Evolutionary conservation across 495 filamentous ascomycete species (phyloP).

Genomic region (Cetradonia linearis): DNA sequence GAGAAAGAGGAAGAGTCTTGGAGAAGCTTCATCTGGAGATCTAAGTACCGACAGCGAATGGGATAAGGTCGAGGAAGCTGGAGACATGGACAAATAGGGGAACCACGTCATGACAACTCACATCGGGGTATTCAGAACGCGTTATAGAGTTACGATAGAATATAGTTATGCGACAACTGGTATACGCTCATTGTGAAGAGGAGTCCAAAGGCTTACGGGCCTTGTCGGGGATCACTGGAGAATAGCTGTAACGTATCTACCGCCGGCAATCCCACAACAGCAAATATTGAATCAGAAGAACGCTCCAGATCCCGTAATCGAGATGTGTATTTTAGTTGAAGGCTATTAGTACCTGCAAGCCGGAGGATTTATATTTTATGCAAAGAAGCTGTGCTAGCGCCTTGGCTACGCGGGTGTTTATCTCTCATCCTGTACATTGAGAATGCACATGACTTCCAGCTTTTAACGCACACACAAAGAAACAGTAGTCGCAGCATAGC

Average conservation of each 20-base stretch:
- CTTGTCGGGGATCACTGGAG: not conserved
- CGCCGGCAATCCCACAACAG: not conserved
- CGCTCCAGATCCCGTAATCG: not conserved
- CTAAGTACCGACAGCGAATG: slow-evolving; percentile 47
- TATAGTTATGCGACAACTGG: not conserved
- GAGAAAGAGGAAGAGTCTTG: slow-evolving; percentile 36
- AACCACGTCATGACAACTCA: not conserved
- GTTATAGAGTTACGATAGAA: slow-evolving; percentile 4
- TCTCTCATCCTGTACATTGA: not conserved
- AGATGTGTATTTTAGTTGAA: not conserved
- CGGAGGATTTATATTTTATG: not conserved
- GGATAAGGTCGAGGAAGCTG: slow-evolving; percentile 30
- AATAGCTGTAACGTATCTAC: not conserved
- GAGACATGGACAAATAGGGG: slow-evolving; percentile 15
- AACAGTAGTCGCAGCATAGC: not conserved
- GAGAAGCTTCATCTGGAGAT: slow-evolving; percentile 41
- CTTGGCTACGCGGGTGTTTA: not conserved
- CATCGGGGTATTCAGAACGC: not conserved
- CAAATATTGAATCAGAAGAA: not conserved
- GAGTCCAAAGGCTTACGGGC: not conserved
- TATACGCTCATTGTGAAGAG: not conserved
- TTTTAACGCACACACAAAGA: not conserved
- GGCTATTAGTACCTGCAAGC: not conserved
- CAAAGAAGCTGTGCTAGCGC: not conserved
- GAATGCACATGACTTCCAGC: not conserved